Evolutionary conservation across 108 stramenopile genomes (phyloP), one percentile per base, ranked within the genome.

Genomic region (Cyclotella atomus): DNA sequence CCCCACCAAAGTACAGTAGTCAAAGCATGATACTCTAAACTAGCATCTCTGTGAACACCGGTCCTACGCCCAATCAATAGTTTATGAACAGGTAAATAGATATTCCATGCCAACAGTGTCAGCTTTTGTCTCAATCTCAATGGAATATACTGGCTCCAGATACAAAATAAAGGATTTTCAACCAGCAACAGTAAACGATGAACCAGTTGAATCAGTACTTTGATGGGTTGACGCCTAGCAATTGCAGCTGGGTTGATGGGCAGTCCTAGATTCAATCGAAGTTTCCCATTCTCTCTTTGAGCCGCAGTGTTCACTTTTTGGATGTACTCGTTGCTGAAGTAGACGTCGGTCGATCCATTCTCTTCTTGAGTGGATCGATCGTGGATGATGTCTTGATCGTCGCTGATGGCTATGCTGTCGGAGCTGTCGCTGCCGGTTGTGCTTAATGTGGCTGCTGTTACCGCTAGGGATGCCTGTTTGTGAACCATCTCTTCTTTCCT

Each of bases 1-100:
- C 79, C 82, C 85, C 88, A 88, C 76, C 82, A 93, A 65, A 88
- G 63, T 17, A 89, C 52, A 1, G 89, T 88, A 36, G 89, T 85
- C 65, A 91, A 55, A 24, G 90, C 90, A 76, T 93, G 89, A 75
- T 89, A 93, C 77, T 93, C 89, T 43, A 77, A 36, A 41, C 70
- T 84, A 36, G 83, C 79, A 60, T 81, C 56, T 29, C 24, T 76
- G 75, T 91, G 90, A 41, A 91, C 45, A 17, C 86, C 90, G 12
- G 90, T 82, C 20, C 71, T 63, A 30, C 79, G 80, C 25, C 82
- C 81, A 30, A 91, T 65, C 27, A 89, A 49, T 10, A 52, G 14
- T 65, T 82, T 85, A 64, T 88, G 90, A 9, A 91, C 27, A 49
- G 76, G 83, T 23, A 91, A 79, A 74, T 89, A 91, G 34, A 89